phyloP scores from a whole-genome alignment of 352 stramenopile genomes.

The Phytophthora hibernalis region DNA sequence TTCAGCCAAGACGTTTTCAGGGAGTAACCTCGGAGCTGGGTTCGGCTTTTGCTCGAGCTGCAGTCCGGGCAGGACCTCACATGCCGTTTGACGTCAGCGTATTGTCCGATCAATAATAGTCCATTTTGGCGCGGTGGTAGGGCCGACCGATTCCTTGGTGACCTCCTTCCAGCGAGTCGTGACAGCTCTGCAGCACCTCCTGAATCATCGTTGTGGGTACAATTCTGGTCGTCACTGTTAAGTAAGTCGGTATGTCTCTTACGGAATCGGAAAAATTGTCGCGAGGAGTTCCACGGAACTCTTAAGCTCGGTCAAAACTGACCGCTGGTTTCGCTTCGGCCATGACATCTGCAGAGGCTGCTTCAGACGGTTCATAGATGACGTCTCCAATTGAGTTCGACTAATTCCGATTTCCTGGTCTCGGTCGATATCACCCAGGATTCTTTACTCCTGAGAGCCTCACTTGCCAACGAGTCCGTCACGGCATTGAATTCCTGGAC shows the following conservation, averaged over 20 bases:
- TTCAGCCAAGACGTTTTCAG: no score
- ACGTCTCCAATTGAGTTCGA: conserved; percentile 7
- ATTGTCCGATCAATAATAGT: no score
- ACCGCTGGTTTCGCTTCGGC: neutral
- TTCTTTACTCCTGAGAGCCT: conserved; percentile 4
- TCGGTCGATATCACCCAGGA: conserved; percentile 2
- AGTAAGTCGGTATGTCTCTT: neutral
- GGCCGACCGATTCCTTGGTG: no score
- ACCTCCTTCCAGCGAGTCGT: no score
- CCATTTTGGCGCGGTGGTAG: no score
- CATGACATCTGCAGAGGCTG: neutral
- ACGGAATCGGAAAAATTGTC: neutral
- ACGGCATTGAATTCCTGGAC: conserved; percentile 1
- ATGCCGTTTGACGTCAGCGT: no score
- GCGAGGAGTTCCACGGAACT: neutral
- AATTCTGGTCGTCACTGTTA: neutral
- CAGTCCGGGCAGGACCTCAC: no score
- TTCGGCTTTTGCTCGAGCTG: no score
- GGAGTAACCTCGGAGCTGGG: no score
- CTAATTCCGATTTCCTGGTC: neutral
- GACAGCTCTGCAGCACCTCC: no score
- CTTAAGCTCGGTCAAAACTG: neutral
- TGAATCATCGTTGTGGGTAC: no score
- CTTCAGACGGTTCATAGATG: conserved; percentile 4
- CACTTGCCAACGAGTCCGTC: conserved; percentile 7